These are phyloP conservation scores for Aspergillus proliferans DNA, from an alignment of 2,329 filamentous ascomycete species.

Conservation along the genomic window DNA sequence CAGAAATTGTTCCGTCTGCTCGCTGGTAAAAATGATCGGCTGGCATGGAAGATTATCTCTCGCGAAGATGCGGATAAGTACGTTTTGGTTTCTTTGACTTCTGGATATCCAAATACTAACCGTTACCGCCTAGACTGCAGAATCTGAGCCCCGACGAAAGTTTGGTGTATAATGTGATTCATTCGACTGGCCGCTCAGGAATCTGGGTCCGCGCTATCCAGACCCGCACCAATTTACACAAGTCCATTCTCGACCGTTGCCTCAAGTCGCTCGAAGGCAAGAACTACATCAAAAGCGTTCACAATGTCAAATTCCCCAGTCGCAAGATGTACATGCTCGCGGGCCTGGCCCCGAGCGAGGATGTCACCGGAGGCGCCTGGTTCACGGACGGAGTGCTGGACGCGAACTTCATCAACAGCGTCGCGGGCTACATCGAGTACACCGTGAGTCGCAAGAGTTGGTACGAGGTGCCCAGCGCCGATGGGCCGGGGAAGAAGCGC, in stretches of 20 bases:
- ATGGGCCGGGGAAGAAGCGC: constrained; percentile 35
- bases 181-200: constrained; percentile 74
- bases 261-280: constrained; percentile 79
- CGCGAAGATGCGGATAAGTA: constrained; percentile 46
- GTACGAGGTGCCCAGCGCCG: constrained; percentile 45
- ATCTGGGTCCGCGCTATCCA: constrained; percentile 89
- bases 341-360: constrained; percentile 75
- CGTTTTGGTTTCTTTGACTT: constrained; percentile 3
- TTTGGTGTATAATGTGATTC: constrained; percentile 83
- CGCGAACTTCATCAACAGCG: constrained; percentile 73
- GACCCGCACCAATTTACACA: constrained; percentile 72
- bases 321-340: constrained; percentile 96
- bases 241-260: constrained; percentile 70
- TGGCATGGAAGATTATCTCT: constrained; percentile 45
- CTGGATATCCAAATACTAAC: constrained; percentile 5
- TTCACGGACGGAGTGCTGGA: constrained; percentile 89
- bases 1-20: constrained; percentile 43
- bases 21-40: constrained; percentile 36
- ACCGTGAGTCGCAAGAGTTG: constrained; percentile 68
- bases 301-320: constrained; percentile 82
- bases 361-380: constrained; percentile 90
- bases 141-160: constrained; percentile 62
- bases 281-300: constrained; percentile 78
- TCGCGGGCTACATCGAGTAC: constrained; percentile 67
- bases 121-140: constrained; percentile 26